Evolutionary conservation across 148 eudicot species (phyloP), one percentile per base, ranked within the genome.

Genomic region (Arctostaphylos glauca): DNA sequence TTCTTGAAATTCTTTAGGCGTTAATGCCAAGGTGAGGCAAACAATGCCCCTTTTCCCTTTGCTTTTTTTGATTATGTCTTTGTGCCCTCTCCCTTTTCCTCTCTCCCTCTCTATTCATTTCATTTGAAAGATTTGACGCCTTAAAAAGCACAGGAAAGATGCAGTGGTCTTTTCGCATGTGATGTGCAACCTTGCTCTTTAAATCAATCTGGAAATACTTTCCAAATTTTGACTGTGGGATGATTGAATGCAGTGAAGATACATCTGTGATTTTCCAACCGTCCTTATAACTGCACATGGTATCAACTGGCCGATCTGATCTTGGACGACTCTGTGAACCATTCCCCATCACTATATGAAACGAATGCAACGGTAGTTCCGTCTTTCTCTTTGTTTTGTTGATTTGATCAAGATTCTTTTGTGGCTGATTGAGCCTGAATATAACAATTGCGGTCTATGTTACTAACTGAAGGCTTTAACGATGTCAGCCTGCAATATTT

Each of bases 1-100:
- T 80, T 79, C 88, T 75, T 84, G 78, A 77, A 76, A 80, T 47
- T 70, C 71, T 15, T 75, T 48, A 64, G 53, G 59, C 48, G 56
- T 68, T 60, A 25, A 62, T 80, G 58, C 55, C 5, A 49, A 49
- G 85, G 68, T 78, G 19, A 78, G 81, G 10, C 2, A 6, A 31
- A 68, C 41, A 8, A 55, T 81, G 15, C 43, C 50, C 23, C 25
- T 15, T 80, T 64, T 66, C 74, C 79, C 25, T 1, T 67, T 56
- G 38, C 18, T 38, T 25, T 23, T 25, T 60, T 8, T 62, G 43
- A 49, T 68, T 52, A 66, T 12, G 47, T 67, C 44, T 76, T 79
- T 41, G 38, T 16, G 53, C 10, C 14, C 43, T 23, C 48, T 41
- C 1, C 18, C 38, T 38, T 16, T 55, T 16, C 14, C 43, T 23